Conservation (phyloP, 192 early-diverging fungal genomes). For the Podila epicladia region DNA sequence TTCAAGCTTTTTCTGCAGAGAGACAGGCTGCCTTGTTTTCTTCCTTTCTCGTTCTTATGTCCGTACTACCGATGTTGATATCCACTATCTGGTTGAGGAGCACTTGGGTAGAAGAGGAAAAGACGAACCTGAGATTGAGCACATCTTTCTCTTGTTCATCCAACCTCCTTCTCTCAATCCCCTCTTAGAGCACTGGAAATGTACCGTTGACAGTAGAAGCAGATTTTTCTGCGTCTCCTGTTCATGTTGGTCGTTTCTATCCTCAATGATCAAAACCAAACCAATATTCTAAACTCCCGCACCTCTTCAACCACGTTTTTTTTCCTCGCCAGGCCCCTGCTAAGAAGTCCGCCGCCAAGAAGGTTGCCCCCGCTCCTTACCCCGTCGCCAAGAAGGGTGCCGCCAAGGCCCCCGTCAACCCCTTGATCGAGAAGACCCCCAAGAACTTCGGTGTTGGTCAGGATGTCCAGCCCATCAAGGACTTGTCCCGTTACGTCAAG, state of each 20-base stretch:
- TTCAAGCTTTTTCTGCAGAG: too few species aligned
- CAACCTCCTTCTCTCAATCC: background rate
- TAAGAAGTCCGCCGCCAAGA: slow-evolving; percentile 78
- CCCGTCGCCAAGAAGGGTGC: slow-evolving; percentile 76
- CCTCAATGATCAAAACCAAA: slow-evolving; percentile 51
- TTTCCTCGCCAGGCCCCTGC: slow-evolving; percentile 41
- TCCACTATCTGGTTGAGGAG: slow-evolving; percentile 5
- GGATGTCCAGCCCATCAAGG: slow-evolving; percentile 95
- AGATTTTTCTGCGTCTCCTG: background rate
- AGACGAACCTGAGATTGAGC: background rate
- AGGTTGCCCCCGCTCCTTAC: slow-evolving; percentile 92
- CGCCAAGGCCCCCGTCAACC: slow-evolving; percentile 79
- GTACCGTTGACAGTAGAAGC: background rate
- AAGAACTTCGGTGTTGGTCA: slow-evolving; percentile 97
- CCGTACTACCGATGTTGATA: background rate
- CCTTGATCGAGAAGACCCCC: slow-evolving; percentile 93
- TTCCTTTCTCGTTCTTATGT: background rate
- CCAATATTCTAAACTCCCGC: slow-evolving; percentile 16
- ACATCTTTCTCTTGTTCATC: background rate
- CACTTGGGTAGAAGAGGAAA: background rate
- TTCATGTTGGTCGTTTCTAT: slow-evolving; percentile 10
- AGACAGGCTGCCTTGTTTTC: background rate
- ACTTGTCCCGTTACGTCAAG: slow-evolving; percentile 97
- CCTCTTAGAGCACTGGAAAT: slow-evolving; percentile 49
- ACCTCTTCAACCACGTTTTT: background rate